Conservation (phyloP, 345 rosid species). For the Citrus inodora region DNA sequence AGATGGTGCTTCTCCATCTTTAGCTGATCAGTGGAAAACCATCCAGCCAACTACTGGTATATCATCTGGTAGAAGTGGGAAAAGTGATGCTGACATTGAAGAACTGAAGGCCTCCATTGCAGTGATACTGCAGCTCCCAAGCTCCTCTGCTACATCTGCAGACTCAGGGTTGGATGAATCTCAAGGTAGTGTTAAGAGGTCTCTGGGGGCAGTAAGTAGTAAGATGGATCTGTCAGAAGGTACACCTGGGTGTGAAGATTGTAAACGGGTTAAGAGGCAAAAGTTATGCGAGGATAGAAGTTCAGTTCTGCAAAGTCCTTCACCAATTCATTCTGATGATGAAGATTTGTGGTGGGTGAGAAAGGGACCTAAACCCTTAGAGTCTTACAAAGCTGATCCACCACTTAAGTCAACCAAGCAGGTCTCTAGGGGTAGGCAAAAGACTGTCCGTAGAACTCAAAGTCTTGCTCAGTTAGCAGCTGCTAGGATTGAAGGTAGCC, state of each 20-base stretch:
- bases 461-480: conserved; percentile 90
- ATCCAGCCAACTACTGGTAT: conserved; percentile 25
- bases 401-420: conserved; percentile 66
- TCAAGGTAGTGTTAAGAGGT: conserved; percentile 64
- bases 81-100: conserved; percentile 40
- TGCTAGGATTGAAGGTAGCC: conserved; percentile 96
- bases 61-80: conserved; percentile 39
- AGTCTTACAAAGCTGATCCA: conserved; percentile 63
- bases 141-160: conserved; percentile 34
- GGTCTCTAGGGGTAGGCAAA: conserved; percentile 78
- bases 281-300: conserved; percentile 66
- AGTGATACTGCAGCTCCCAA: conserved; percentile 65
- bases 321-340: conserved; percentile 71
- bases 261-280: conserved; percentile 65
- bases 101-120: conserved; percentile 71
- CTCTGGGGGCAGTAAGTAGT: conserved; percentile 43
- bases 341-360: conserved; percentile 95
- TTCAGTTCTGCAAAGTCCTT: conserved; percentile 54
- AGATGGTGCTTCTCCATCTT: conserved; percentile 25
- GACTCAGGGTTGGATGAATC: conserved; percentile 55
- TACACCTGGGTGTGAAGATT: conserved; percentile 90
- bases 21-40: conserved; percentile 43
- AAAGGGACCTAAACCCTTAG: conserved; percentile 61
- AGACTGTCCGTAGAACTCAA: conserved; percentile 79
- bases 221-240: conserved; percentile 51